A percentile compares a stretch with the other conserved stretches of the same genome.
These are phyloP conservation scores for Zygnema cylindricum DNA, from an alignment of 139 green algal species.

Conservation along the genomic window DNA sequence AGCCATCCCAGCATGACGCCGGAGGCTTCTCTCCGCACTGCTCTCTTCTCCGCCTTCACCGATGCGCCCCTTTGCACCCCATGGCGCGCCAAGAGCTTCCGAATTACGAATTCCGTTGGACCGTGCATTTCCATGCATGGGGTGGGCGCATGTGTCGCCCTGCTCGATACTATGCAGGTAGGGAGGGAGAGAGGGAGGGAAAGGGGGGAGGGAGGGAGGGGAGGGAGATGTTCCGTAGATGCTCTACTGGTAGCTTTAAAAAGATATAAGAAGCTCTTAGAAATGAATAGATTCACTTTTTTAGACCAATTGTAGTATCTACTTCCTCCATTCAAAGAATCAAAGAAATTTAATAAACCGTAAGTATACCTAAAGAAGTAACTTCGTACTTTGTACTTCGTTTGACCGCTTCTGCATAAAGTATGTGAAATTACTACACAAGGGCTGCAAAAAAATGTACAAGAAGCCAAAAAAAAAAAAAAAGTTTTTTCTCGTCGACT, in stretches of 20 bases:
- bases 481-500: too few species aligned
- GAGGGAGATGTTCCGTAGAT: neutral
- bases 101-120: neutral
- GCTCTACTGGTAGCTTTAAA: neutral
- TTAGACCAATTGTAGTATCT: too few species aligned
- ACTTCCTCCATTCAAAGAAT: too few species aligned
- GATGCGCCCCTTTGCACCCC: neutral
- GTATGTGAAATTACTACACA: too few species aligned
- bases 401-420: too few species aligned
- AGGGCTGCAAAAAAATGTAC: too few species aligned
- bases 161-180: conserved; percentile 30
- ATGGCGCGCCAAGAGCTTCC: neutral
- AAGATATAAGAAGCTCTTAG: neutral
- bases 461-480: too few species aligned
- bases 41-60: conserved; percentile 24
- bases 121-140: conserved; percentile 33
- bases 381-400: too few species aligned
- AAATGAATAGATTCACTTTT: too few species aligned
- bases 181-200: conserved; percentile 14
- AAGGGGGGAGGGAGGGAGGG: neutral
- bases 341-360: too few species aligned
- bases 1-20: conserved; percentile 27
- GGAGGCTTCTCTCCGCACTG: conserved; percentile 36
- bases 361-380: too few species aligned
- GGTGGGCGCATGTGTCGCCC: conserved; percentile 31